Evolutionary conservation across 495 filamentous ascomycete genomes (phyloP).

Genomic region (Tuber melanosporum): DNA sequence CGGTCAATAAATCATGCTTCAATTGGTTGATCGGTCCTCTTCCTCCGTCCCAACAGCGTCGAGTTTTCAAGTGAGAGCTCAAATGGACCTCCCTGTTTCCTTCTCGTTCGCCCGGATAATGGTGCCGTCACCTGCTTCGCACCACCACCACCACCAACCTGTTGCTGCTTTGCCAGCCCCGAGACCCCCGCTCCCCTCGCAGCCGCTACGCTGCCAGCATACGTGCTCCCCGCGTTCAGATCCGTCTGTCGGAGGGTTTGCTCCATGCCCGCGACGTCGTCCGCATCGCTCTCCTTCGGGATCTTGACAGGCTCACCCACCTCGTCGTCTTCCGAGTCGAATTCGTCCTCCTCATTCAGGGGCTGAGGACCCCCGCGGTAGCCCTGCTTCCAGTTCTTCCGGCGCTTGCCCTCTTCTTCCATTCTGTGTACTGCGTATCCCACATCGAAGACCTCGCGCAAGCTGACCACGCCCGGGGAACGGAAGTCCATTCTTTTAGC

Average conservation of each 20-base stretch:
- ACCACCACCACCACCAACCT: conserved; percentile 62
- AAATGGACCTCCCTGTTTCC: conserved; percentile 65
- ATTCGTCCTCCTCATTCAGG: conserved; percentile 58
- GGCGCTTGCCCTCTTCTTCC: conserved; percentile 89
- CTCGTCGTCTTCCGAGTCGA: conserved; percentile 48
- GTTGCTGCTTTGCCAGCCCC: background rate
- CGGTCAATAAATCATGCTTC: background rate
- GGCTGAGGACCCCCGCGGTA: conserved; percentile 60
- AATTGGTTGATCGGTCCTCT: conserved; percentile 43
- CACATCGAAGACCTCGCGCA: conserved; percentile 96
- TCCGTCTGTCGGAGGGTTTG: conserved; percentile 77
- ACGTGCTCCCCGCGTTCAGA: conserved; percentile 52
- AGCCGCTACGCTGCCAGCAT: conserved; percentile 43
- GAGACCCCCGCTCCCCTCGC: conserved; percentile 46
- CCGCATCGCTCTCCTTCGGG: conserved; percentile 56
- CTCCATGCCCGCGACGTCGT: conserved; percentile 71
- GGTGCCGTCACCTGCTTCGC: conserved; percentile 66
- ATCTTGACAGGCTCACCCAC: conserved; percentile 57
- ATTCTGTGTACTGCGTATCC: conserved; percentile 93
- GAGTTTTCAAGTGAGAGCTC: conserved; percentile 87
- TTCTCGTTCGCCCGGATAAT: conserved; percentile 75
- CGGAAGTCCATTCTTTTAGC: conserved; percentile 80
- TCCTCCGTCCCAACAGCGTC: conserved; percentile 73
- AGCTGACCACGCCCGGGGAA: conserved; percentile 87
- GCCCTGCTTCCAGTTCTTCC: conserved; percentile 65